Conservation (phyloP, 768 basidiomycete genomes). For the Termitomyces sp. region DNA sequence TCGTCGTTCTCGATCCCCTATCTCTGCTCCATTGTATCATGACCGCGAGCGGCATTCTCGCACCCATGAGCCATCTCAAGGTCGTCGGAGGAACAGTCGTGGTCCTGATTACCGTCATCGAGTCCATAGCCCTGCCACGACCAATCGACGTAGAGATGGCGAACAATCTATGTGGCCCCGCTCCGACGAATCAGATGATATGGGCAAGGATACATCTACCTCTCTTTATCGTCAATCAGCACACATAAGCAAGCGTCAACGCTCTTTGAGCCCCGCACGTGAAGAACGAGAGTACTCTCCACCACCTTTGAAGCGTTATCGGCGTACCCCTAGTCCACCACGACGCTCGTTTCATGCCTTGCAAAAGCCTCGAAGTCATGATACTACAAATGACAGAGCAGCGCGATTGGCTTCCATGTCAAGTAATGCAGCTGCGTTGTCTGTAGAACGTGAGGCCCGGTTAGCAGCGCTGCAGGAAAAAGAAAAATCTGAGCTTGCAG, state of each 20-base stretch:
- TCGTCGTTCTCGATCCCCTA: slow-evolving; percentile 39
- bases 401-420: slow-evolving; percentile 92
- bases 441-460: slow-evolving; percentile 65
- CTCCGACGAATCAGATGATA: slow-evolving; percentile 50
- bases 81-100: slow-evolving; percentile 10
- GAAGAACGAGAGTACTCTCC: slow-evolving; percentile 19
- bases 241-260: slow-evolving; percentile 34
- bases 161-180: slow-evolving; percentile 37
- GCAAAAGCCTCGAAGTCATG: slow-evolving; percentile 15
- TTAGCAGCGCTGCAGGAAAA: slow-evolving; percentile 63
- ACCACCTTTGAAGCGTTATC: slow-evolving; percentile 41
- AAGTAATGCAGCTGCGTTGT: slow-evolving; percentile 61
- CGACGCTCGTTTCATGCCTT: slow-evolving; percentile 22
- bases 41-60: slow-evolving; percentile 20
- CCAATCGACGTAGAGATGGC: slow-evolving; percentile 17
- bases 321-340: slow-evolving; percentile 30
- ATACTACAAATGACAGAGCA: slow-evolving; percentile 52
- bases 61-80: slow-evolving; percentile 22
- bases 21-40: slow-evolving; percentile 18
- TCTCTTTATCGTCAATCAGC: slow-evolving; percentile 20
- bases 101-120: slow-evolving; percentile 30
- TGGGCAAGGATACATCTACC: slow-evolving; percentile 21
- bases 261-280: slow-evolving; percentile 29
- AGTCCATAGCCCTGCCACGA: slow-evolving; percentile 25
- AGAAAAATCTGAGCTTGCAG: slow-evolving; percentile 75